Evolutionary conservation across 345 rosid species (phyloP).

Genomic region (Gossypium ekmanianum): DNA sequence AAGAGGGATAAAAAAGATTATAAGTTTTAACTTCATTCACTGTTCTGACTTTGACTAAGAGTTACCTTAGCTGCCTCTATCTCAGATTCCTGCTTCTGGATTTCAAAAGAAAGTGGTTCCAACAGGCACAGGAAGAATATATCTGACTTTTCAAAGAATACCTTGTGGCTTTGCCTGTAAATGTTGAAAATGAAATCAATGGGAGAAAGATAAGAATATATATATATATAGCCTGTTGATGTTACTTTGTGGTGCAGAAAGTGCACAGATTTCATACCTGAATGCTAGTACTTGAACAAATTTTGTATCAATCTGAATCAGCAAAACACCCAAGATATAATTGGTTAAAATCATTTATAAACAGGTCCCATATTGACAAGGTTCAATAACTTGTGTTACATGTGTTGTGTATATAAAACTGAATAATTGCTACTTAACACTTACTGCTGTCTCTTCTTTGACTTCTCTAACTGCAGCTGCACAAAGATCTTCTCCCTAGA

Average conservation of each 20-base stretch:
- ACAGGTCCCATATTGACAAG: not conserved
- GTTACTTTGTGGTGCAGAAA: not conserved
- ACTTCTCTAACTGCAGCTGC: slow-evolving; percentile 81
- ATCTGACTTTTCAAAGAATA: slow-evolving; percentile 74
- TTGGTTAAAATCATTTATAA: not conserved
- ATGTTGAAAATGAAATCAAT: not conserved
- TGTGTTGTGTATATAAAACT: not conserved
- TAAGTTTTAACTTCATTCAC: not conserved
- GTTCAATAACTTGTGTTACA: not conserved
- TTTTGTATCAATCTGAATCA: slow-evolving; percentile 70
- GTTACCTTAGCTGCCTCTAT: slow-evolving; percentile 72
- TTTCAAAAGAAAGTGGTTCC: slow-evolving; percentile 62
- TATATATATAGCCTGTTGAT: not conserved
- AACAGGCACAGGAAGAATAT: slow-evolving; percentile 75
- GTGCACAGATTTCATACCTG: slow-evolving; percentile 44
- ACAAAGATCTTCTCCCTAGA: slow-evolving; percentile 80
- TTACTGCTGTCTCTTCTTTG: slow-evolving; percentile 92
- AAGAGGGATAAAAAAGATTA: not conserved
- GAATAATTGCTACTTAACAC: slow-evolving; percentile 16
- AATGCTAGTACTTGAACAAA: slow-evolving; percentile 73
- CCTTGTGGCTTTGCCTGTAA: slow-evolving; percentile 68
- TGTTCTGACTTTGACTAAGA: not conserved
- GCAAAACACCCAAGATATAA: slow-evolving; percentile 5
- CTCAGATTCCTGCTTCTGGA: slow-evolving; percentile 69
- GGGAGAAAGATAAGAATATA: not conserved